Base-by-base conservation (phyloP, 1,284 basidiomycete species). In the Apiotrichum gamsii region DNA sequence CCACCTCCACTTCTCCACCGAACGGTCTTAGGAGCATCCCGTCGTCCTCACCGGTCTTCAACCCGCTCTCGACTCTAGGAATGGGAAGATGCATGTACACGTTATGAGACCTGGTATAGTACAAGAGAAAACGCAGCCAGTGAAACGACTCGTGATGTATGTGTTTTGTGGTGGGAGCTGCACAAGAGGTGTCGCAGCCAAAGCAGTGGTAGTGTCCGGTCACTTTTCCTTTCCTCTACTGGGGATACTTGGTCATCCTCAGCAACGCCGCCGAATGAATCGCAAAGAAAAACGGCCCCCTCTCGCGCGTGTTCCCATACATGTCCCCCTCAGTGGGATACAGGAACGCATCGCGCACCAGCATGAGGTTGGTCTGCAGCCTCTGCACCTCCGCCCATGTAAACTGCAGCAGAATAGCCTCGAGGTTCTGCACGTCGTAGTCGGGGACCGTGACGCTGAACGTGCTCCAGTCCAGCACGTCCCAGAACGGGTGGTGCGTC, bases 281-380 rank as follows among this genome's bases (percentile, higher is more conserved):
- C 21, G 60, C 59, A 43, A 60, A 70, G 52, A 61, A 72, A n/a
- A 65, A 51, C 14, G 66, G 65, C 8, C 59, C 60, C 33, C 58
- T 44, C 19, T 45, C 40, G 18, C 39, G 23, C 24, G 59, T 45
- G 34, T 54, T 49, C 13, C 47, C 52, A 20, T 48, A 37, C 42
- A 54, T 50, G 16, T 56, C 28, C 11, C 49, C 61, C 40, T 66
- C 62, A 8, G 53, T 28, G 3, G 65, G 60, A 49, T 71, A 72
- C 16, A 73, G 40, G 58, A 72, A 70, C 16, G 66, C 67, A 37
- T 72, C 69, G 29, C 71, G 60, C n/a, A 72, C 59, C 28, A 69
- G 60, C 51, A 73, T 61, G 34, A 72, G 52, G 40, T 69, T 62
- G 36, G 63, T 58, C 53, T 73, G 72, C 35, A 72, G 53, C 6